These are phyloP conservation scores for Gamarada debralockiae DNA, from an alignment of 495 filamentous ascomycete species.

Conservation along the genomic window DNA sequence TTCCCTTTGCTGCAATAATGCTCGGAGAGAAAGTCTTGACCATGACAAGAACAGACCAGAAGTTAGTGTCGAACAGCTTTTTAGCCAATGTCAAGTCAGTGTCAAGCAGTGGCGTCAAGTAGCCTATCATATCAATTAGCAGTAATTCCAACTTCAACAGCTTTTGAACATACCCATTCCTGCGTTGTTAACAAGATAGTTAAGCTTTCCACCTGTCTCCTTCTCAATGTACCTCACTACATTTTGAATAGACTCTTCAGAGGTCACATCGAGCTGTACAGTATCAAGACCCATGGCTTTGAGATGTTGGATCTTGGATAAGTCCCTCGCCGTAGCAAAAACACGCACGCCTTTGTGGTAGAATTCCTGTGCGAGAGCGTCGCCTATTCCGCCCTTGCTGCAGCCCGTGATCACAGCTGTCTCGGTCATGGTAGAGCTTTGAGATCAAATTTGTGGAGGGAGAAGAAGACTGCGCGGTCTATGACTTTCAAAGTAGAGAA, in stretches of 20 bases:
- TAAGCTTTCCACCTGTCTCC: conserved; percentile 33
- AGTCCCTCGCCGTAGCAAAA: conserved; percentile 38
- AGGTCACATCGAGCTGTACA: conserved; percentile 44
- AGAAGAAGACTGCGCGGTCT: too few species aligned
- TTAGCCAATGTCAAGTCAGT: conserved; percentile 35
- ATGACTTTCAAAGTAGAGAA: too few species aligned
- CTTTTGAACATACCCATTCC: conserved; percentile 28
- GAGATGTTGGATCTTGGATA: conserved; percentile 32
- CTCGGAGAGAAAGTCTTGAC: conserved; percentile 49
- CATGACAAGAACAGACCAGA: conserved; percentile 43
- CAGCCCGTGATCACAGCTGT: conserved; percentile 42
- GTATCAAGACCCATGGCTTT: conserved; percentile 35
- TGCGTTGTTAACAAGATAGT: conserved; percentile 52
- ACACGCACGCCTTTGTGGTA: conserved; percentile 30
- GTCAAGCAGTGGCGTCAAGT: conserved; percentile 42
- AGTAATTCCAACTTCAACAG: neutral
- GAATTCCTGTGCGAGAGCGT: conserved; percentile 31
- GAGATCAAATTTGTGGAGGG: too few species aligned
- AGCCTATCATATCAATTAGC: neutral
- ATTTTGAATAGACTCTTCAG: conserved; percentile 29
- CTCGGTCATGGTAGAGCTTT: neutral
- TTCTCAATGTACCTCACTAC: conserved; percentile 19
- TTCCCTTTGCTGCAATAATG: conserved; percentile 38
- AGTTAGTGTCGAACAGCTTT: conserved; percentile 45
- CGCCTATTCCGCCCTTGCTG: conserved; percentile 36